Conservation (phyloP, 768 basidiomycete genomes). For the Tephrocybe sp. region DNA sequence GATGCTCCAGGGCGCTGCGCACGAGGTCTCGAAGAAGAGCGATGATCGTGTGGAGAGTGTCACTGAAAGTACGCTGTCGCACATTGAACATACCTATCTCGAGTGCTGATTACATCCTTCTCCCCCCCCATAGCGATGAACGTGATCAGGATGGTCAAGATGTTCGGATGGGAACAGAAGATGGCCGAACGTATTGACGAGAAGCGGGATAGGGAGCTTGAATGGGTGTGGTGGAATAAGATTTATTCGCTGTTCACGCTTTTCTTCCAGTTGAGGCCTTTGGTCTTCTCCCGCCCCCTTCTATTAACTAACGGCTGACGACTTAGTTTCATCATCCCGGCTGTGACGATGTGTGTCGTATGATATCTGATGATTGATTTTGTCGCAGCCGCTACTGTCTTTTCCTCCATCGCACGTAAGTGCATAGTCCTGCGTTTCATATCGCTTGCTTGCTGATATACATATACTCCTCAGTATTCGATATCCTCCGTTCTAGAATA, state of each 20-base stretch:
- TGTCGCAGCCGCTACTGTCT: conserved; percentile 13
- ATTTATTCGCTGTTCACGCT: conserved; percentile 46
- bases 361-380: conserved; percentile 22
- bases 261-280: conserved; percentile 37
- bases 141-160: conserved; percentile 65
- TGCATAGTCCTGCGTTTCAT: no score
- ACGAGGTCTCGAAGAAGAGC: conserved; percentile 34
- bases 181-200: conserved; percentile 51
- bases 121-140: conserved; percentile 40
- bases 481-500: conserved; percentile 52
- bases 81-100: no score
- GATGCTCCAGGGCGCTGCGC: conserved; percentile 42
- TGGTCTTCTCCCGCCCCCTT: no score
- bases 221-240: conserved; percentile 49
- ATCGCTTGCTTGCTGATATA: neutral
- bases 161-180: conserved; percentile 66
- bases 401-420: conserved; percentile 17
- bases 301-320: no score
- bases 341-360: conserved; percentile 63
- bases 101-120: no score
- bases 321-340: conserved; percentile 57
- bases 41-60: conserved; percentile 61
- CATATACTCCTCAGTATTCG: conserved; percentile 52
- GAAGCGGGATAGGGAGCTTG: conserved; percentile 61
- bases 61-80: conserved; percentile 55